These are phyloP conservation scores for Conticribra guillardii DNA, from an alignment of 108 stramenopile species.

Conservation along the genomic window DNA sequence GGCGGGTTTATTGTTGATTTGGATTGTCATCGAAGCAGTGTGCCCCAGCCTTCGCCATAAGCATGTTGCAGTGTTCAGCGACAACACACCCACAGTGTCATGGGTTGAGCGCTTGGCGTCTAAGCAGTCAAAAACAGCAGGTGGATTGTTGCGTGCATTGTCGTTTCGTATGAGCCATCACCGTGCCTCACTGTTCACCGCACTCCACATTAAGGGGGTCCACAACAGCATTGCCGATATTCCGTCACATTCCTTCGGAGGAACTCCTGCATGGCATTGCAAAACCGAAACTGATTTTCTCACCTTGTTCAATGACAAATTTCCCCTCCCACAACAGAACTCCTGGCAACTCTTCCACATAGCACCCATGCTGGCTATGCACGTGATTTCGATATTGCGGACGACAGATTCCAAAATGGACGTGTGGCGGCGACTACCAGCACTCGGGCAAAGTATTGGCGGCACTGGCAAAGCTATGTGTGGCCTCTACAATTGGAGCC, in stretches of 20 bases:
- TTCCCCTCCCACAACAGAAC: background rate
- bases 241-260: background rate
- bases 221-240: background rate
- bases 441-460: background rate
- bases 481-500: background rate
- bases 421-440: background rate
- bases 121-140: no score
- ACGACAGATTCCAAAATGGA: background rate
- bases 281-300: background rate
- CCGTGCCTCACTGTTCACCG: no score
- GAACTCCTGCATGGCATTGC: background rate
- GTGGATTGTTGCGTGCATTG: no score
- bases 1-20: conserved; percentile 20
- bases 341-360: background rate
- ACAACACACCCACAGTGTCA: conserved; percentile 3
- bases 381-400: background rate
- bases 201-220: no score
- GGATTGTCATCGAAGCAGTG: conserved; percentile 6
- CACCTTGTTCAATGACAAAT: background rate
- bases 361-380: background rate
- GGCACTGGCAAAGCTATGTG: background rate
- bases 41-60: no score
- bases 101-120: conserved; percentile 1
- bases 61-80: conserved; percentile 9
- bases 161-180: no score